These are phyloP conservation scores for Sporothrix globosa DNA, from an alignment of 2,329 filamentous ascomycete species.

Conservation along the genomic window DNA sequence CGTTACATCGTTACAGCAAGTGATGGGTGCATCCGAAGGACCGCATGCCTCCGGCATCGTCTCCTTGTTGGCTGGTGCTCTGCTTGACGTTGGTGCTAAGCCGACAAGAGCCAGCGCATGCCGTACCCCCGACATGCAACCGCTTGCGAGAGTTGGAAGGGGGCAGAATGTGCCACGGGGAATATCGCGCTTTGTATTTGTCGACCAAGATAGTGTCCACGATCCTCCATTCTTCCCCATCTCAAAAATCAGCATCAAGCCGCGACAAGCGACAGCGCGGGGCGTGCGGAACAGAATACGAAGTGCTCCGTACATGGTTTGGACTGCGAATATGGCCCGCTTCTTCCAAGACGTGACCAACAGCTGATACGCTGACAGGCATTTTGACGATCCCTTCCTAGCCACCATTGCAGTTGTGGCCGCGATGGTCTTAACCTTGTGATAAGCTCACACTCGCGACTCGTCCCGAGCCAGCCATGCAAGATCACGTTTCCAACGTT, in stretches of 20 bases:
- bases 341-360: background rate
- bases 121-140: background rate
- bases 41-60: background rate
- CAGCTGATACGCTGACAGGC: background rate
- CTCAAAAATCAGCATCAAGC: background rate
- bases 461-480: slow-evolving; percentile 16
- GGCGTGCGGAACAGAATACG: background rate
- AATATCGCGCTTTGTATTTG: slow-evolving; percentile 2
- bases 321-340: background rate
- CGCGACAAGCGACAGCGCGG: slow-evolving; percentile 10
- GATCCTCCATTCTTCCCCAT: background rate
- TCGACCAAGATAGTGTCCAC: background rate
- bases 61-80: background rate
- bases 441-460: slow-evolving; percentile 14
- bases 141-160: background rate
- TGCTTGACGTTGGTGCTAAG: background rate
- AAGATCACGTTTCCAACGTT: background rate
- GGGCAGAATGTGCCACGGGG: slow-evolving; percentile 1
- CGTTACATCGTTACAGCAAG: background rate
- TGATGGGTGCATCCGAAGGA: slow-evolving; percentile 20
- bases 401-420: background rate
- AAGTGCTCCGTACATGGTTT: background rate
- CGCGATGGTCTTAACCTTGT: background rate
- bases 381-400: background rate
- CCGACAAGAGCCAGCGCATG: background rate